phyloP scores from a whole-genome alignment of 345 rosid species.

The Hirschfeldia incana region DNA sequence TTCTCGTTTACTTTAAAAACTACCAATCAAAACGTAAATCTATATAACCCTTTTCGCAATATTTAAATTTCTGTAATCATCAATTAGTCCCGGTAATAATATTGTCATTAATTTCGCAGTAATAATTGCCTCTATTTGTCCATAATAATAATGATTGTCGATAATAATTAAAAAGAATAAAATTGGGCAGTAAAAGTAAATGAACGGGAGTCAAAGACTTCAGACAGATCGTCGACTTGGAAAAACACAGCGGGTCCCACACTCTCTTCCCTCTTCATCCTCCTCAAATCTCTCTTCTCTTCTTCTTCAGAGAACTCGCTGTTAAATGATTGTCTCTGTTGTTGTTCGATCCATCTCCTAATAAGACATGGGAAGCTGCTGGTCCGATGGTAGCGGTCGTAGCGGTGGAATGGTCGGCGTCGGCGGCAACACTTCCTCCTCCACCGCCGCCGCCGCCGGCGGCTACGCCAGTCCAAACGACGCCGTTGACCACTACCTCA shows the following conservation, averaged over 20 bases:
- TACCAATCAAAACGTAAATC: too few relatives aligned
- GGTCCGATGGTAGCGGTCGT: neutral
- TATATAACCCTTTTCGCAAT: neutral
- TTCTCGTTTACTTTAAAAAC: too few relatives aligned
- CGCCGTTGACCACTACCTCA: constrained; percentile 65
- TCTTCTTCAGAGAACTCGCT: neutral
- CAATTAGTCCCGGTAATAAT: neutral
- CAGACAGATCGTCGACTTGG: neutral
- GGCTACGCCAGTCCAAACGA: constrained; percentile 50
- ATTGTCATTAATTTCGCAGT: neutral
- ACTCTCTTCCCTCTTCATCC: neutral
- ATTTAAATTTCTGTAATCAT: too few relatives aligned
- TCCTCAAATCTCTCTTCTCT: neutral
- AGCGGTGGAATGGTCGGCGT: constrained; percentile 65
- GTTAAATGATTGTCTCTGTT: neutral
- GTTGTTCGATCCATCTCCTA: neutral
- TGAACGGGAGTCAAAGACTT: neutral
- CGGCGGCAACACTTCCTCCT: constrained; percentile 53
- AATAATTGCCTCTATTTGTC: neutral
- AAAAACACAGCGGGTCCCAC: neutral
- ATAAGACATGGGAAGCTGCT: neutral
- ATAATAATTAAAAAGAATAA: neutral
- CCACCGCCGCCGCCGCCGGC: constrained; percentile 8
- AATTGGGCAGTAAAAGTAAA: neutral
- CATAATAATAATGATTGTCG: neutral